Base-by-base conservation (phyloP, 495 filamentous ascomycete genomes). In the Annulohypoxylon bovei region DNA sequence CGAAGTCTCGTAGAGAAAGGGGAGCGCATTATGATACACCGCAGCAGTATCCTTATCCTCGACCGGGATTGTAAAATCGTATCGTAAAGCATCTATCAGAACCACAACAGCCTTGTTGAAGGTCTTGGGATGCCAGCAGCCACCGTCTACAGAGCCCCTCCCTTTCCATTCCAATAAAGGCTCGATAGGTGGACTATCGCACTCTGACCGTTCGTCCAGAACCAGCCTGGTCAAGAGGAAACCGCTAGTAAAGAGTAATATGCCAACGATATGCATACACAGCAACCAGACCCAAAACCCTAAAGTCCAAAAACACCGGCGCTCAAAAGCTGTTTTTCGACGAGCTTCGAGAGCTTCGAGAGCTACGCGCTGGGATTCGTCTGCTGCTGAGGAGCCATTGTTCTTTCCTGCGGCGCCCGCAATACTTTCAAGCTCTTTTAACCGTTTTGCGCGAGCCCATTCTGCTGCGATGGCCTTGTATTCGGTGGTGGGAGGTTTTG, bases 171-270 rank as follows among this genome's bases (percentile, higher is more conserved):
- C 60, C 58, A 78, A 74, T 62, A 52, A 50, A 39, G 64, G 73
- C 60, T 84, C 82, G 44, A 92, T 85, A 1, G 95, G 95, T 20
- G 91, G 88, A 39, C 85, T 78, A 23, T 84, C 82, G 80, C 95
- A 99, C 42, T 85, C 81, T n/a, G 95, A 98, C 75, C 93, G 93
- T 64, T 94, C 86, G 56, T 94, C 91, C 39, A 99, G 87, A 46
- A 98, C 92, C 69, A 97, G 87, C 46, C 96, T 87, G 65, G 95
- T 97, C 72, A 99, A 87, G 55, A 99, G 89, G 80, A 99, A 99
- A n/a, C 95, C 95, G 77, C 92, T 93, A 61, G 93, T 95, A 80
- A 99, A 99, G 75, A 97, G 91, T 72, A 90, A 93, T 67, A 98
- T 91, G 30, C 93, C 95, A 27, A 90, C 84, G 65, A 85, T 81